phyloP scores from a whole-genome alignment of 192 early-diverging fungal species.

The Umbelopsis sp. region DNA sequence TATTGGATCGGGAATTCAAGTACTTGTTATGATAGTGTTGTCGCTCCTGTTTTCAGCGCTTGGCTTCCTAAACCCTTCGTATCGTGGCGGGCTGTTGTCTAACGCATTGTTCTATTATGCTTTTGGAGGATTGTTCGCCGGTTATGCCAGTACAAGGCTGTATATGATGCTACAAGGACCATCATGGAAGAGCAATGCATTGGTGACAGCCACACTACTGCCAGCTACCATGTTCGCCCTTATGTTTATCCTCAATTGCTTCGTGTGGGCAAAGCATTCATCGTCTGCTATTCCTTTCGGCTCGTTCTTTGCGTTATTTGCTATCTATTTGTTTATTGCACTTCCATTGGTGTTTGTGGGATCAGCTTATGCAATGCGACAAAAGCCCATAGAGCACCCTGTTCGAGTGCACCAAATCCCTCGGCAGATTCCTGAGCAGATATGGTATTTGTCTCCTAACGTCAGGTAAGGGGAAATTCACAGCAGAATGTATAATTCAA shows the following conservation, averaged over 20 bases:
- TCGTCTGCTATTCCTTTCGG: slow-evolving; percentile 89
- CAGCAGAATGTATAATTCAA: background rate
- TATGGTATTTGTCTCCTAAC: slow-evolving; percentile 63
- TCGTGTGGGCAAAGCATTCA: slow-evolving; percentile 83
- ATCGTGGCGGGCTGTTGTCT: slow-evolving; percentile 65
- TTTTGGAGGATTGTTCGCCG: slow-evolving; percentile 52
- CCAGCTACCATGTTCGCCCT: slow-evolving; percentile 61
- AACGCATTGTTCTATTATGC: slow-evolving; percentile 61
- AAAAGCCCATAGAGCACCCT: slow-evolving; percentile 62
- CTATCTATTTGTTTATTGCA: slow-evolving; percentile 81
- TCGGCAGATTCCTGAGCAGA: slow-evolving; percentile 83
- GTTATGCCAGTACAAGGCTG: slow-evolving; percentile 66
- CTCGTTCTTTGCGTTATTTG: slow-evolving; percentile 77
- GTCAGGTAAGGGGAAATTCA: slow-evolving; percentile 42
- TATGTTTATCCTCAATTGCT: slow-evolving; percentile 82
- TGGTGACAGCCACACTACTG: slow-evolving; percentile 58
- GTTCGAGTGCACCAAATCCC: slow-evolving; percentile 91
- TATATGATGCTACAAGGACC: slow-evolving; percentile 65
- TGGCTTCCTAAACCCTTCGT: slow-evolving; percentile 65
- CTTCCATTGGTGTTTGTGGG: slow-evolving; percentile 80
- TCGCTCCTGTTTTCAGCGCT: slow-evolving; percentile 60
- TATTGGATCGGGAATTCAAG: slow-evolving; percentile 69
- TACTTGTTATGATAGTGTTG: slow-evolving; percentile 58
- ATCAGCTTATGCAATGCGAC: slow-evolving; percentile 69
- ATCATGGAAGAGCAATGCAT: slow-evolving; percentile 66